phyloP scores from a whole-genome alignment of 1,139 yeast species.

The Tardiomyces blankii region DNA sequence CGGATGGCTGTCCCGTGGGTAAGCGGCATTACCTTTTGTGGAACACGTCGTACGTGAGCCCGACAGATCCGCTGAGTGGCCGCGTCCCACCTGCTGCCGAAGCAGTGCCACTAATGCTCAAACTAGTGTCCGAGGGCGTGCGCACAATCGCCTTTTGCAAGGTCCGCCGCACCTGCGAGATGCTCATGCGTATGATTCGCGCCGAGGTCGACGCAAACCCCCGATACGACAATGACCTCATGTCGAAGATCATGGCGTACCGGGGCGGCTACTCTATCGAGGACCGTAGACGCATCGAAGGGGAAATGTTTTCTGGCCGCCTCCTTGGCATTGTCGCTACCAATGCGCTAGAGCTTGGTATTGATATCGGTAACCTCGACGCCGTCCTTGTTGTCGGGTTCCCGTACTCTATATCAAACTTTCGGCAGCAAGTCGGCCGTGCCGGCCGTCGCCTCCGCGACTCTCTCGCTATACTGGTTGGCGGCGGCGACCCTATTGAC shows the following conservation, averaged over 20 bases:
- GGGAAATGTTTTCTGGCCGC: constrained; percentile 79
- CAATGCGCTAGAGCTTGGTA: constrained; percentile 89
- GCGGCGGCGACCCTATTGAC: constrained; percentile 78
- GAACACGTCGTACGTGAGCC: constrained; percentile 67
- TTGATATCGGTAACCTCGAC: constrained; percentile 86
- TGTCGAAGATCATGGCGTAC: constrained; percentile 78
- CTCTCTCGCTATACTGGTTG: constrained; percentile 73
- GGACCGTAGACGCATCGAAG: constrained; percentile 80
- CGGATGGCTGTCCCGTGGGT: constrained; percentile 88
- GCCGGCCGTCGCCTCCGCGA: constrained; percentile 78
- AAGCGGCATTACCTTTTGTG: constrained; percentile 65
- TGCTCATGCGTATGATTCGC: constrained; percentile 73
- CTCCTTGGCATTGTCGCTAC: constrained; percentile 85
- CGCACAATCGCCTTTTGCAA: constrained; percentile 86
- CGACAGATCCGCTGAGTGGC: constrained; percentile 44
- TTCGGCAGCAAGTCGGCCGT: constrained; percentile 93
- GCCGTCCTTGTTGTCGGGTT: constrained; percentile 89
- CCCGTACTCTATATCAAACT: constrained; percentile 73
- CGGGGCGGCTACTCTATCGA: constrained; percentile 87
- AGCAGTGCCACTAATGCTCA: constrained; percentile 61
- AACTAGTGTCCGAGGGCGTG: constrained; percentile 50
- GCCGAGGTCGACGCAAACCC: constrained; percentile 30
- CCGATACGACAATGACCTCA: constrained; percentile 30
- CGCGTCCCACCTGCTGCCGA: constrained; percentile 66
- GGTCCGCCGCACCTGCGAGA: constrained; percentile 75